Evolutionary conservation across 305 asterid genomes (phyloP).

Genomic region (Nicotiana rustica): DNA sequence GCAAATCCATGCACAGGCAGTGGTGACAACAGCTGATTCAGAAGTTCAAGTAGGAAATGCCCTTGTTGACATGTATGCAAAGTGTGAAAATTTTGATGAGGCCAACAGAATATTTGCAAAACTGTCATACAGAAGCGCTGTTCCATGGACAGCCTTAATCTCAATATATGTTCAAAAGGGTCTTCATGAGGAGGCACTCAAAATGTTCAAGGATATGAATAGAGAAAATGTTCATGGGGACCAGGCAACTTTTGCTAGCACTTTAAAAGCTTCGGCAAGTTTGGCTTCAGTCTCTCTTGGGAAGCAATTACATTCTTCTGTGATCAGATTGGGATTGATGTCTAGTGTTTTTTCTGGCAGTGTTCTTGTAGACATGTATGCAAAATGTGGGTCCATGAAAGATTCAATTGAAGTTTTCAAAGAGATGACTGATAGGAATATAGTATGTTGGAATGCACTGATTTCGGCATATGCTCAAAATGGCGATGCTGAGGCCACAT

Average conservation of each 20-base stretch:
- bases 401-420: conserved; percentile 66
- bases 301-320: conserved; percentile 71
- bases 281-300: conserved; percentile 81
- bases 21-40: conserved; percentile 62
- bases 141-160: conserved; percentile 86
- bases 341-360: conserved; percentile 78
- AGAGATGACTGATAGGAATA: conserved; percentile 80
- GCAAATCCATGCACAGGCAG: conserved; percentile 77
- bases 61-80: conserved; percentile 92
- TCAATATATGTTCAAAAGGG: conserved; percentile 79
- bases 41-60: conserved; percentile 78
- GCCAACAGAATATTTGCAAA: conserved; percentile 59
- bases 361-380: conserved; percentile 81
- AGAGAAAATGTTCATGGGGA: conserved; percentile 57
- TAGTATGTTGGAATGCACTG: conserved; percentile 86
- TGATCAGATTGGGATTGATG: conserved; percentile 59
- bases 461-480: conserved; percentile 89
- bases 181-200: conserved; percentile 71
- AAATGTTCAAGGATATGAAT: conserved; percentile 72
- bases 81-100: conserved; percentile 74
- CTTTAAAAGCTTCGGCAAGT: conserved; percentile 73
- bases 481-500: conserved; percentile 74
- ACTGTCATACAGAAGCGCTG: conserved; percentile 55
- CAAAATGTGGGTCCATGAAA: conserved; percentile 84
- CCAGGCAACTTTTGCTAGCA: conserved; percentile 85